Evolutionary conservation across 352 stramenopile species (phyloP), one percentile per base, ranked within the genome.

Genomic region (Pythium scleroteichum): DNA sequence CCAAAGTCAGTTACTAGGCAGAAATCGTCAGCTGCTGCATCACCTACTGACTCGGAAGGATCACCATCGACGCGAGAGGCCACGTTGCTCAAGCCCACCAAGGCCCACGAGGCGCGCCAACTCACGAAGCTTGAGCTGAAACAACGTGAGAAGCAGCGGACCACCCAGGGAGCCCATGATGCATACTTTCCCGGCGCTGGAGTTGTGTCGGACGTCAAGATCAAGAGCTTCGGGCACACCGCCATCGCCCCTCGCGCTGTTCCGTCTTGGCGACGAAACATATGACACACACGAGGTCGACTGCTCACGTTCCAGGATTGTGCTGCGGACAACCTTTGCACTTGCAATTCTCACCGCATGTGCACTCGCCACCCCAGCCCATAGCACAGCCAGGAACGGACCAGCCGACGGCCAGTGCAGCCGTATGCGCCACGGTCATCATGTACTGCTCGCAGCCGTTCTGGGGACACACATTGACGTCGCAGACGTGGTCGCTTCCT

Each of bases 351-450:
- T 92, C 83, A 8, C 82, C 85, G 19, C 85, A 94, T 0, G 78
- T 93, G 54, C 85, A 94, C 51, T 94, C 83, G 42, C 80, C 78
- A 6, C 85, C 85, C 67, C 69, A 85, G 1, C 75, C 72, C 85
- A 95, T 95, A 3, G 77, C 85, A 46, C 85, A 95, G 0, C 85
- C 85, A 41, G 85, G 81, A 4, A 95, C 80, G 6, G 76, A 67
- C 85, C 85, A 95, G 2, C 85, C 85, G 29, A 93, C 69, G 27
- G 85, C 85, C 5, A 93, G 62, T 4, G 85, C 85, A 8, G 85
- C 85, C 3, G 83, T 88, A 52, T 95, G 85, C 6, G 85, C 85
- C 44, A 95, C 71, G 1, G 79, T 91, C 2, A 73, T 84, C 62
- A 82, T 85, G 62, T 95, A 95, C 52, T 87, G 81, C 35, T 74